phyloP scores from a whole-genome alignment of 2,329 filamentous ascomycete species.

The Hawksworthiomyces lignivorus region DNA sequence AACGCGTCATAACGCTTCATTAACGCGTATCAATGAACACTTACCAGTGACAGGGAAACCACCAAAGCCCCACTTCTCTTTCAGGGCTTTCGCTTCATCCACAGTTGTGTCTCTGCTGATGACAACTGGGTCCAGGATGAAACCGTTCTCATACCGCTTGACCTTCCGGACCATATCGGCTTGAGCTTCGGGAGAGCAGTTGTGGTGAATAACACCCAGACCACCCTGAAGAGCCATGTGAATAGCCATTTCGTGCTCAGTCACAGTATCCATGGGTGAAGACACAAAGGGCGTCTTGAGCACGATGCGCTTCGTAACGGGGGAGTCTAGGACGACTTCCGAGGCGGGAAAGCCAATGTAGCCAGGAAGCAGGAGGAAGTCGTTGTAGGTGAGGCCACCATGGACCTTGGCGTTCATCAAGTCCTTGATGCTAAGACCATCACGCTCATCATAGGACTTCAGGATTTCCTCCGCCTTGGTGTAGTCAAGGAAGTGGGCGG shows the following conservation, averaged over 20 bases:
- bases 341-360: constrained; percentile 97
- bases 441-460: constrained; percentile 68
- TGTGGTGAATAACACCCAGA: constrained; percentile 96
- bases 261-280: constrained; percentile 99
- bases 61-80: constrained; percentile 97
- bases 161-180: constrained; percentile 99
- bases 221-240: constrained; percentile 87
- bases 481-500: constrained; percentile 61
- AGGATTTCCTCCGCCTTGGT: constrained; percentile 71
- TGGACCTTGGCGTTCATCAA: constrained; percentile 87
- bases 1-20: too few relatives aligned
- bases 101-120: constrained; percentile 83
- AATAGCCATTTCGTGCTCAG: constrained; percentile 98
- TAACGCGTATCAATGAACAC: constrained; percentile 39
- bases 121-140: constrained; percentile 93
- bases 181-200: constrained; percentile 95
- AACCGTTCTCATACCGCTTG: constrained; percentile 98
- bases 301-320: constrained; percentile 88
- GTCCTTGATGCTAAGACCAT: constrained; percentile 81
- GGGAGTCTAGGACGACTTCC: constrained; percentile 79
- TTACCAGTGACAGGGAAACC: constrained; percentile 97
- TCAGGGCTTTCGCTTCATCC: constrained; percentile 81
- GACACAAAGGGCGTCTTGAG: constrained; percentile 96
- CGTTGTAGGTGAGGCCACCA: constrained; percentile 96
- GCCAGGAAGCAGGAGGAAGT: constrained; percentile 92